A percentile compares a stretch with the other conserved stretches of the same genome.
Conservation (phyloP, 768 basidiomycete species). For the Lentinula guzmanii region DNA sequence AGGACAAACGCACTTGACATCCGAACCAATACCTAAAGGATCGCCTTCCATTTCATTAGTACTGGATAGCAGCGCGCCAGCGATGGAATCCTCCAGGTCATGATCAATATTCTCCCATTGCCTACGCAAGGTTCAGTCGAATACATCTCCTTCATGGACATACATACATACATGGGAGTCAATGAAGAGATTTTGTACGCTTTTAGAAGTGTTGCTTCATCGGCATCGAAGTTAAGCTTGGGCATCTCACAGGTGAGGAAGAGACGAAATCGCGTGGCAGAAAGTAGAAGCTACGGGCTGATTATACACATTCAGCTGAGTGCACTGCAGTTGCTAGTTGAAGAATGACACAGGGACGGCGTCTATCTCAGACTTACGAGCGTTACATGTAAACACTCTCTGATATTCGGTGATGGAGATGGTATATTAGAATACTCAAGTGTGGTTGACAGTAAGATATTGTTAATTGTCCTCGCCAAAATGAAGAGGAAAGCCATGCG, state of each 20-base stretch:
- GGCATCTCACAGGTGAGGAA: constrained; percentile 32
- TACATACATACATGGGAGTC: constrained; percentile 68
- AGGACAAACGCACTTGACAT: constrained; percentile 45
- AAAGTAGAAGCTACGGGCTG: too few relatives aligned
- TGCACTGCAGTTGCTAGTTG: too few relatives aligned
- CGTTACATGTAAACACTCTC: too few relatives aligned
- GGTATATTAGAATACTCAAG: too few relatives aligned
- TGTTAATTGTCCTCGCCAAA: neutral
- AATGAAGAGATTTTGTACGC: constrained; percentile 80
- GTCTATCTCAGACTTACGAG: too few relatives aligned
- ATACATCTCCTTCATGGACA: neutral
- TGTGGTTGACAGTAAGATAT: too few relatives aligned
- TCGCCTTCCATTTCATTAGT: constrained; percentile 60
- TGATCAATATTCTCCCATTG: constrained; percentile 90
- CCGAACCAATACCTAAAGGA: constrained; percentile 70
- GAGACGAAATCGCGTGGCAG: too few relatives aligned
- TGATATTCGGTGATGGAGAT: too few relatives aligned
- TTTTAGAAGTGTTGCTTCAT: constrained; percentile 81
- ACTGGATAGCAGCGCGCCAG: constrained; percentile 55
- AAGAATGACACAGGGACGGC: too few relatives aligned
- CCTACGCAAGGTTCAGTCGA: constrained; percentile 29
- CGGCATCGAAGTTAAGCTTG: constrained; percentile 62
- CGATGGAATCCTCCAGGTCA: constrained; percentile 72
- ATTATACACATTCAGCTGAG: too few relatives aligned
- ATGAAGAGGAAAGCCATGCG: neutral